These are phyloP conservation scores for Ramaria sp. DNA, from an alignment of 768 basidiomycete species.

Conservation along the genomic window DNA sequence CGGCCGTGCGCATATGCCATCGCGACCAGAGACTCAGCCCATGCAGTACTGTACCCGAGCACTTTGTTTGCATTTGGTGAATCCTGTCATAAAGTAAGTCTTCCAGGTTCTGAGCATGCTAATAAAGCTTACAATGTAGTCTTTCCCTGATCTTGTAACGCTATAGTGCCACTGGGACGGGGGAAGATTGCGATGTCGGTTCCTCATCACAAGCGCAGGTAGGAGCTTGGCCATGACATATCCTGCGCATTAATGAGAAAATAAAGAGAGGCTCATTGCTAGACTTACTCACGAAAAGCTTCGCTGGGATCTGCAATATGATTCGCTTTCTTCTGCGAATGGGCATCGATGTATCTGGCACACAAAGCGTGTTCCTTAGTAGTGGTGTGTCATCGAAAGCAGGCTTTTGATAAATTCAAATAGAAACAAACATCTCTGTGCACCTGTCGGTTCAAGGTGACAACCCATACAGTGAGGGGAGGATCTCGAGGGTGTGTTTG, in stretches of 20 bases:
- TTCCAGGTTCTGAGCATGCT: neutral
- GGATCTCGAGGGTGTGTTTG: neutral
- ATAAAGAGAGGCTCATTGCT: neutral
- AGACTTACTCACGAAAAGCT: constrained; percentile 7
- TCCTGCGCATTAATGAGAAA: neutral
- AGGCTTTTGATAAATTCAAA: neutral
- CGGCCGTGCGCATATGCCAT: constrained; percentile 41
- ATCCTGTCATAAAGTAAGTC: neutral
- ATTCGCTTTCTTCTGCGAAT: constrained; percentile 6
- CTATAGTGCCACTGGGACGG: constrained; percentile 5
- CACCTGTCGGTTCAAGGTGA: constrained; percentile 7
- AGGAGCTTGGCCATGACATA: constrained; percentile 9
- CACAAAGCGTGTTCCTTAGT: constrained; percentile 4
- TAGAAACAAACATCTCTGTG: constrained; percentile 4
- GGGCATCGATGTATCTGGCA: constrained; percentile 1
- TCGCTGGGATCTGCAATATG: constrained; percentile 1
- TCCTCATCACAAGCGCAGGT: constrained; percentile 4
- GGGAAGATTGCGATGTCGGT: neutral
- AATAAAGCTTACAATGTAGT: constrained; percentile 3
- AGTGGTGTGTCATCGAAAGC: neutral
- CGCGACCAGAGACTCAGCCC: constrained; percentile 38
- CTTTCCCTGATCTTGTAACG: constrained; percentile 5
- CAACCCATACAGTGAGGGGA: constrained; percentile 4
- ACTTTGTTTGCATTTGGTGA: constrained; percentile 6
- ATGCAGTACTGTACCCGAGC: constrained; percentile 8